phyloP scores from a whole-genome alignment of 2,329 filamentous ascomycete species.

The Ophiostoma tasmaniense region DNA sequence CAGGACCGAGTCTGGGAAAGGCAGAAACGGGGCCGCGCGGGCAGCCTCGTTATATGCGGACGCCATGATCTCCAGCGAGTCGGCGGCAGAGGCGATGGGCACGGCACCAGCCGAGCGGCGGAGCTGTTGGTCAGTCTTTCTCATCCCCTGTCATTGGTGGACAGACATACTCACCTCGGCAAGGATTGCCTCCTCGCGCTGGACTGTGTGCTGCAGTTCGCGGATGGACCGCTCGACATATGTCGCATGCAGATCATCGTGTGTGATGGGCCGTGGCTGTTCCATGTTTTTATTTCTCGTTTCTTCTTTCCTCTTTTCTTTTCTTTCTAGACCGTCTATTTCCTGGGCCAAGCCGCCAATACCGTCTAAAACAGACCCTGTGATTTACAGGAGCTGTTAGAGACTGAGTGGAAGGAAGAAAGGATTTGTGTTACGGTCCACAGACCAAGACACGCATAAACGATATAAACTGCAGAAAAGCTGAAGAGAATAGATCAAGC shows the following conservation, averaged over 20 bases:
- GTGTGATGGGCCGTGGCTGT: constrained; percentile 25
- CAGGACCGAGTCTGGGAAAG: constrained; percentile 56
- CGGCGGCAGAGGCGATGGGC: constrained; percentile 23
- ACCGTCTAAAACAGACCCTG: background rate
- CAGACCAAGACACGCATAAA: background rate
- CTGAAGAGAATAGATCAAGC: background rate
- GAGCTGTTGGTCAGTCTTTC: constrained; percentile 20
- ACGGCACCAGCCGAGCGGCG: constrained; percentile 11
- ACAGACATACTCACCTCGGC: constrained; percentile 31
- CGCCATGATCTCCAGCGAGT: constrained; percentile 45
- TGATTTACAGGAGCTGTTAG: constrained; percentile 3
- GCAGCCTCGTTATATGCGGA: constrained; percentile 58
- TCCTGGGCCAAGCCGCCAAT: background rate
- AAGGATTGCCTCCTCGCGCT: constrained; percentile 45
- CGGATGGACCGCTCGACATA: constrained; percentile 59
- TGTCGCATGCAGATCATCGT: constrained; percentile 37
- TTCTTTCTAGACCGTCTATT: background rate
- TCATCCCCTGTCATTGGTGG: too few species aligned
- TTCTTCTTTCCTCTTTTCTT: too few species aligned
- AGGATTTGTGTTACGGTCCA: background rate
- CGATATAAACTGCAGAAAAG: background rate
- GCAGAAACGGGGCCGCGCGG: constrained; percentile 55
- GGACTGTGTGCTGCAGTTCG: constrained; percentile 53
- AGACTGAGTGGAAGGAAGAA: background rate
- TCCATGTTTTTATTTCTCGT: constrained; percentile 22